Evolutionary conservation across 176 grass and related monocot species (phyloP), one percentile per base, ranked within the genome.

Genomic region (Chloris gayana): DNA sequence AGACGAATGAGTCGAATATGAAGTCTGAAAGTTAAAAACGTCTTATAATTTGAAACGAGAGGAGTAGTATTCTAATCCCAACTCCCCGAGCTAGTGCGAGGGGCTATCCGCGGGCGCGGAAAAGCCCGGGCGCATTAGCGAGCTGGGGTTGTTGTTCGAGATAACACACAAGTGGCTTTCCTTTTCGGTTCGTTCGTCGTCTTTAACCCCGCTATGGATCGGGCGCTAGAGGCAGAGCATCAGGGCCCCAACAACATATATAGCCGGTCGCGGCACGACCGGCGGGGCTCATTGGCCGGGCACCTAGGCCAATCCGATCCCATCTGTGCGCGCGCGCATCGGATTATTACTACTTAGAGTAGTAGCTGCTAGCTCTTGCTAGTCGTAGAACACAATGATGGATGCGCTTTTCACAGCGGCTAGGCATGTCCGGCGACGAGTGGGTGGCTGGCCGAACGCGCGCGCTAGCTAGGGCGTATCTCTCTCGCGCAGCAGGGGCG

Each of bases 41-140:
- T n/a, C n/a, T n/a, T n/a, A n/a, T n/a, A n/a, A n/a, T n/a, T n/a
- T n/a, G n/a, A n/a, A n/a, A n/a, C n/a, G n/a, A n/a, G n/a, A n/a
- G n/a, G n/a, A n/a, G 15, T 3, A 26, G 19, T 88, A 80, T 76
- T 75, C 42, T 88, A 84, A 84, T 84, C 53, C 38, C 46, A 74
- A 29, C 24, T 29, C 4, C 25, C 58, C 25, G 58, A 61, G 58
- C 12, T 61, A 80, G 81, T 80, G 87, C 75, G 67, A 68, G 30
- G 68, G 30, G 74, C 22, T 62, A 44, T 77, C 58, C 19, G 75
- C 64, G 47, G 69, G 22, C n/a, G 62, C 51, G 24, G 38, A 41
- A 68, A 79, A 82, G 35, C 30, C 31, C 11, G 11, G 22, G 58
- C 31, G 71, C 62, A 74, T 54, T 83, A 73, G 51, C 15, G 15